phyloP scores from a whole-genome alignment of 495 filamentous ascomycete species.

The Aspergillus funiculosus region DNA sequence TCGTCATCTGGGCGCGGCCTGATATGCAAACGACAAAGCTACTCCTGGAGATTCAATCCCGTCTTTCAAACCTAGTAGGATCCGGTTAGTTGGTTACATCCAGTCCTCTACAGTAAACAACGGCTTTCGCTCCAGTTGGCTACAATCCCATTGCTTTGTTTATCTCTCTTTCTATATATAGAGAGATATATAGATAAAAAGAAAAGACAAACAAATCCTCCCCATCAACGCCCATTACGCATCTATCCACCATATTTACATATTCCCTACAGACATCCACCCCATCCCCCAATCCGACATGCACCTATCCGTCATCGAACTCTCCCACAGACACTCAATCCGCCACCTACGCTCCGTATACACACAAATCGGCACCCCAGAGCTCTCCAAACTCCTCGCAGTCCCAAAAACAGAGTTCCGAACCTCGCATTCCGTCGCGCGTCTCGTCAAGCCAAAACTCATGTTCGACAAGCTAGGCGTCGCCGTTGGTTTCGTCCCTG shows the following conservation, averaged over 20 bases:
- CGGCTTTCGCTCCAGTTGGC: too few species aligned
- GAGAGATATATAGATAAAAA: too few species aligned
- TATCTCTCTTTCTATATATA: too few species aligned
- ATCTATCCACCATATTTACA: too few species aligned
- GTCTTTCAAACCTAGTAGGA: slow-evolving; percentile 2
- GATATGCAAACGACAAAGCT: neutral
- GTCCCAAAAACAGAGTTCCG: neutral
- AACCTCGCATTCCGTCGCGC: neutral
- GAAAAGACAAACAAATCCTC: too few species aligned
- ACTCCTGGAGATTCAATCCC: slow-evolving; percentile 1
- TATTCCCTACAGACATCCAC: neutral
- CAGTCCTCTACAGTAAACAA: too few species aligned
- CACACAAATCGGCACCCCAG: neutral
- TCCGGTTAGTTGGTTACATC: neutral
- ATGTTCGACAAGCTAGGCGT: slow-evolving; percentile 9
- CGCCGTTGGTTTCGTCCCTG: slow-evolving; percentile 4
- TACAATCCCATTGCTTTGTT: too few species aligned
- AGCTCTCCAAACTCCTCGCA: neutral
- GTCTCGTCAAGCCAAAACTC: slow-evolving; percentile 4
- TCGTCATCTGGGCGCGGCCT: slow-evolving; percentile 7
- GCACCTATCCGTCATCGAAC: slow-evolving; percentile 9
- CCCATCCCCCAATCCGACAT: neutral
- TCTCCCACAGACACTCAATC: slow-evolving; percentile 7
- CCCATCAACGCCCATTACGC: too few species aligned
- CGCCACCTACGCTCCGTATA: slow-evolving; percentile 5